phyloP scores from a whole-genome alignment of 1,284 basidiomycete genomes.

The Tylopilus sp. region DNA sequence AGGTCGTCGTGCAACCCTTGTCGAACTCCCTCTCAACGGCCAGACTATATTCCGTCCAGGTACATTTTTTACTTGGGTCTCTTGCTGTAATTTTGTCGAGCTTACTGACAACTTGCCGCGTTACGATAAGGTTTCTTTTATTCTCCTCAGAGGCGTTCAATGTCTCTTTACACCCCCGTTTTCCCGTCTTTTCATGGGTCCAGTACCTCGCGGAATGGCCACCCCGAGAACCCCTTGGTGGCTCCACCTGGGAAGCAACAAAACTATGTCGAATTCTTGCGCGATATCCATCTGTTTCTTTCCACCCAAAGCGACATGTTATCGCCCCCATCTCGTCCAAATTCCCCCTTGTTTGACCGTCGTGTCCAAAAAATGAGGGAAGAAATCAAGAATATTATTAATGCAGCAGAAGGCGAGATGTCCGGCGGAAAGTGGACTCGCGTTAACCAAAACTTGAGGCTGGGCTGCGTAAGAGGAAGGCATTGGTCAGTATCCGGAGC shows the following conservation, averaged over 20 bases:
- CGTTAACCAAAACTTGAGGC: conserved; percentile 26
- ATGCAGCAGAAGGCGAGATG: conserved; percentile 11
- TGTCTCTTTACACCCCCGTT: conserved; percentile 36
- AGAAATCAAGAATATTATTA: conserved; percentile 19
- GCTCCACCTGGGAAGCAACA: conserved; percentile 10
- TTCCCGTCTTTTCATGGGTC: conserved; percentile 25
- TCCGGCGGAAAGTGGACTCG: conserved; percentile 26
- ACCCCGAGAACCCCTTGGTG: neutral
- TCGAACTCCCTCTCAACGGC: neutral
- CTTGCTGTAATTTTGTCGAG: neutral
- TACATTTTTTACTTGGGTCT: neutral
- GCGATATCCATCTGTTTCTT: conserved; percentile 33
- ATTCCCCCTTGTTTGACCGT: conserved; percentile 20
- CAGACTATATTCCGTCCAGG: neutral
- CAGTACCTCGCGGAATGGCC: conserved; percentile 6
- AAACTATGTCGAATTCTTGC: conserved; percentile 27
- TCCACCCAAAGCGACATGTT: conserved; percentile 31
- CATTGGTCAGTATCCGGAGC: conserved; percentile 10
- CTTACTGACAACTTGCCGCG: neutral
- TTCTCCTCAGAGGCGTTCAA: conserved; percentile 6
- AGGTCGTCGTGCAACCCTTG: neutral
- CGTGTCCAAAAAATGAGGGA: conserved; percentile 26
- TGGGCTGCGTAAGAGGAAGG: conserved; percentile 33
- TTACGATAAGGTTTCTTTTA: neutral
- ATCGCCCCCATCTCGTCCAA: conserved; percentile 32